Base-by-base conservation (phyloP, 768 basidiomycete genomes). In the Trametes sanguinea region DNA sequence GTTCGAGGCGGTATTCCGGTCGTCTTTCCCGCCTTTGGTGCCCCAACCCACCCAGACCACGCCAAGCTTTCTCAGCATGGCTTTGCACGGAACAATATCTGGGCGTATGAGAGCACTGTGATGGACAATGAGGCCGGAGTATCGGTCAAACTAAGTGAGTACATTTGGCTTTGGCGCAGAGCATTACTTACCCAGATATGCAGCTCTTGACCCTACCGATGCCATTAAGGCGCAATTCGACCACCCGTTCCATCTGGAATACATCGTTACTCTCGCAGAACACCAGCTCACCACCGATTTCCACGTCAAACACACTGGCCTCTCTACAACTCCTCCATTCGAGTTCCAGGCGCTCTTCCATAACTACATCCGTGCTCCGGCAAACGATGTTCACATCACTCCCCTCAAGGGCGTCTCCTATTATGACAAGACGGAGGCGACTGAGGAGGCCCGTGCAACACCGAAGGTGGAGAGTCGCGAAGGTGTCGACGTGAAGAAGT, bases 281-380 rank as follows among this genome's bases (percentile, higher is more conserved):
- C 81, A 90, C 68, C 82, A 89, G 67, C 80, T 98, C 65, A 83
- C 81, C 65, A 92, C 94, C 39, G 85, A 89, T 69, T 80, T 97
- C 6, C 87, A 91, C 69, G 89, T 98, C 64, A 80, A 80, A 65
- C 96, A 97, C 70, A 80, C 85, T 0, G 85, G 85, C 6, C 68
- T 75, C 2, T 76, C 79, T 14, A 73, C 74, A 3, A 69, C 76
- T 0, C 79, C 83, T 45, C 64, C 70, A 4, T 81, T 98, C 44
- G 85, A 89, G 71, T 98, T 96, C 79, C 97, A 99, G 73, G 90
- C 94, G 1, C 81, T 98, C 47, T 82, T 99, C 56, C 97, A 99
- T 75, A 94, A 85, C 51, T 99, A 99, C 76, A 82, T 97, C 65
- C 83, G 82, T 9, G 84, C 85, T 47, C 85, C 89, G 47, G 76